Percentiles rank a stretch among this genome's conserved stretches.
phyloP scores from a whole-genome alignment of 108 stramenopile species.

The Skeletonema marinoi region DNA sequence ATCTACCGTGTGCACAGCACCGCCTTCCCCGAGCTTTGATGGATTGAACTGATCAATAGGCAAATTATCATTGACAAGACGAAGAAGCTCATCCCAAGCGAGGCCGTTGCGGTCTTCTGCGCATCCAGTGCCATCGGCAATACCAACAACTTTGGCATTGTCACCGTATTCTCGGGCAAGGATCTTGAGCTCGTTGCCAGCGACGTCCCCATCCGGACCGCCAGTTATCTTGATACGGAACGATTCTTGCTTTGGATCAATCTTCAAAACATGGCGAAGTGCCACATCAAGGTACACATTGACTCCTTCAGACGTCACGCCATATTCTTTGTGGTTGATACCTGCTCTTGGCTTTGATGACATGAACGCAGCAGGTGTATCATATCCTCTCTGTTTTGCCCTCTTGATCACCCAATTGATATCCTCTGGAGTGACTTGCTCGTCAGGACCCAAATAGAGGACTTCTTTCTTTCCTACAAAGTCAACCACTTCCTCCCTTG shows the following conservation, averaged over 20 bases:
- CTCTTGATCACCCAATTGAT: constrained; percentile 96
- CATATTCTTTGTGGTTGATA: constrained; percentile 98
- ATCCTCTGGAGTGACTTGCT: constrained; percentile 96
- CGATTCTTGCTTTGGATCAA: constrained; percentile 82
- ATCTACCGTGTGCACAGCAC: constrained; percentile 74
- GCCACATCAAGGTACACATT: constrained; percentile 96
- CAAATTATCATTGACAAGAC: constrained; percentile 77
- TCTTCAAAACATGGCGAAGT: constrained; percentile 73
- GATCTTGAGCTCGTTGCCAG: constrained; percentile 97
- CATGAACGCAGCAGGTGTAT: constrained; percentile 96
- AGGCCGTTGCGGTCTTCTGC: constrained; percentile 97
- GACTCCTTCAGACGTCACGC: constrained; percentile 96
- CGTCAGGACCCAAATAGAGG: constrained; percentile 97
- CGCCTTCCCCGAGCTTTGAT: constrained; percentile 73
- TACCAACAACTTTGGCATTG: constrained; percentile 91
- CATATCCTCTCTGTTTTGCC: constrained; percentile 88
- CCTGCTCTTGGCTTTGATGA: constrained; percentile 94
- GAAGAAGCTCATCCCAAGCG: constrained; percentile 87
- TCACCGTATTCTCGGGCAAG: constrained; percentile 95
- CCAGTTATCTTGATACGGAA: constrained; percentile 97
- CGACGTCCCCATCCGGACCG: constrained; percentile 98
- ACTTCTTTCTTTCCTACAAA: constrained; percentile 90
- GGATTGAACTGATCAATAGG: constrained; percentile 82
- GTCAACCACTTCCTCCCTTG: constrained; percentile 82
- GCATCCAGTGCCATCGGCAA: constrained; percentile 96